These are phyloP conservation scores for Petasospora fabianii DNA, from an alignment of 1,139 yeast genomes.

Conservation along the genomic window DNA sequence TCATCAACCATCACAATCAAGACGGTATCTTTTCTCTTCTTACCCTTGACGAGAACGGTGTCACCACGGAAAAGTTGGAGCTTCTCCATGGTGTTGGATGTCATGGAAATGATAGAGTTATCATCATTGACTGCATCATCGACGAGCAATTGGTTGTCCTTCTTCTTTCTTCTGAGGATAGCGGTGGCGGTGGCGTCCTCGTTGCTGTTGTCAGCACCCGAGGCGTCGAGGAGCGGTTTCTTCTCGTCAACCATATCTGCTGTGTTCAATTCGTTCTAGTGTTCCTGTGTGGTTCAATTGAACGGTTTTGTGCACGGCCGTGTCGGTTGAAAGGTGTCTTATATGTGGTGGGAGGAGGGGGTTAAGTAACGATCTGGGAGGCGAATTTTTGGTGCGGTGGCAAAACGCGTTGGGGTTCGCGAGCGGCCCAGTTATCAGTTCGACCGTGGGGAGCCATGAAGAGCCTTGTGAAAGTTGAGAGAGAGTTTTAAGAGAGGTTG, in stretches of 20 bases:
- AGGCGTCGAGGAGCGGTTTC: slow-evolving; percentile 47
- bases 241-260: slow-evolving; percentile 31
- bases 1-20: slow-evolving; percentile 94
- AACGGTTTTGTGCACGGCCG: slow-evolving; percentile 1
- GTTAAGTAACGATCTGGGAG: slow-evolving; percentile 2
- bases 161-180: slow-evolving; percentile 94
- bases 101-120: slow-evolving; percentile 92
- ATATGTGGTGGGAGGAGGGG: background rate
- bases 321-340: background rate
- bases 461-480: background rate
- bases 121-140: slow-evolving; percentile 98
- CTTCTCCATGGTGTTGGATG: slow-evolving; percentile 92
- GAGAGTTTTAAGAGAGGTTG: no score
- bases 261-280: background rate
- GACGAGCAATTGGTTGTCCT: slow-evolving; percentile 86
- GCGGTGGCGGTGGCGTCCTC: slow-evolving; percentile 97
- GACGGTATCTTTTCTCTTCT: slow-evolving; percentile 98
- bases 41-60: slow-evolving; percentile 94
- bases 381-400: slow-evolving; percentile 12
- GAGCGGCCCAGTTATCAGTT: no score
- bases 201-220: slow-evolving; percentile 46
- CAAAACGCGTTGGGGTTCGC: slow-evolving; percentile 4
- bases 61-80: slow-evolving; percentile 97
- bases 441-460: no score
- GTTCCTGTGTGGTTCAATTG: slow-evolving; percentile 1